phyloP scores from a whole-genome alignment of 225 moss, liverwort and hornwort species.

The Physcomitrium patens region DNA sequence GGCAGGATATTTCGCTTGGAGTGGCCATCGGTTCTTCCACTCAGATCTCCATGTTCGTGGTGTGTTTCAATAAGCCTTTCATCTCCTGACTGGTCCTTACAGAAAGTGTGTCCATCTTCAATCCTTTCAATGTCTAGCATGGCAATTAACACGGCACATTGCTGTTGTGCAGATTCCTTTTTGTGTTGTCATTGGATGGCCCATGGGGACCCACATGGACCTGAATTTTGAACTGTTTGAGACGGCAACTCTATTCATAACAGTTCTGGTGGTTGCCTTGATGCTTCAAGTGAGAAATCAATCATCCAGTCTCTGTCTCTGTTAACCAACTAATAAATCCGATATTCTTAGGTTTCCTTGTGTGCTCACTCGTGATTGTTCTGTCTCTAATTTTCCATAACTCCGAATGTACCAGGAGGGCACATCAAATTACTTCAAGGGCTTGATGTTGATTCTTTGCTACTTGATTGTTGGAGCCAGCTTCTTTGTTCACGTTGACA shows the following conservation, averaged over 20 bases:
- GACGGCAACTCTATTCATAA: constrained; percentile 80
- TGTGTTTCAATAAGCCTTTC: constrained; percentile 27
- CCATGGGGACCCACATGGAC: constrained; percentile 75
- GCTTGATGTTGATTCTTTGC: constrained; percentile 80
- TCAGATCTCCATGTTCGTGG: constrained; percentile 93
- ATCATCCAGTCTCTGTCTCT: background rate
- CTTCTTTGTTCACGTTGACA: constrained; percentile 79
- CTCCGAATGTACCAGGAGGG: constrained; percentile 57
- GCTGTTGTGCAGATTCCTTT: constrained; percentile 66
- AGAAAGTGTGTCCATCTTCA: too few relatives aligned
- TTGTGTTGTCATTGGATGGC: constrained; percentile 78
- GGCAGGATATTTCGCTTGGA: constrained; percentile 78
- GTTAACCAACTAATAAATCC: background rate
- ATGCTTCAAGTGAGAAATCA: constrained; percentile 38
- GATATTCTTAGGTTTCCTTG: background rate
- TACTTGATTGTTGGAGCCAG: constrained; percentile 88
- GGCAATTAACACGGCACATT: too few relatives aligned
- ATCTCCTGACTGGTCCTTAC: background rate
- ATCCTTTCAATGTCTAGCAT: too few relatives aligned
- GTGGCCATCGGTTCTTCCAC: constrained; percentile 92
- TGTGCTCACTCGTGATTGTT: background rate
- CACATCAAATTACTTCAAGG: constrained; percentile 89
- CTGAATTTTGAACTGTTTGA: constrained; percentile 88
- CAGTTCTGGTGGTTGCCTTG: constrained; percentile 76
- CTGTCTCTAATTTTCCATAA: background rate